Evolutionary conservation across 1,284 basidiomycete species (phyloP).

Genomic region (Tylopilus sp.): DNA sequence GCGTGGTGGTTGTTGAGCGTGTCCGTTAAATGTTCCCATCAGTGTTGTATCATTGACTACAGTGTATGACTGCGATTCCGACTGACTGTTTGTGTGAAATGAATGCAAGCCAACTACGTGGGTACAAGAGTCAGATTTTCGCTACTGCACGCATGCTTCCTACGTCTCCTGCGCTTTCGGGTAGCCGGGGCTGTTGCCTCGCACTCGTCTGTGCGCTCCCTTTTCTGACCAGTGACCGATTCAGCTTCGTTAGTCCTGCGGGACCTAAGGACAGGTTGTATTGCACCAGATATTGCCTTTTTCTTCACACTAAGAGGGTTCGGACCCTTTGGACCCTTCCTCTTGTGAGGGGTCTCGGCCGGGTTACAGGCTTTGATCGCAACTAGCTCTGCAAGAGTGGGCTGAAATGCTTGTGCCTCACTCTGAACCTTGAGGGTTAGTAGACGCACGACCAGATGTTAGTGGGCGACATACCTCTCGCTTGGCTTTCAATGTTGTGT

Average conservation of each 20-base stretch:
- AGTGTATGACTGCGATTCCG: background rate
- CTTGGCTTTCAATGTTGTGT: slow-evolving; percentile 69
- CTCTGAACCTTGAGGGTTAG: slow-evolving; percentile 34
- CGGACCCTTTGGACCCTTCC: slow-evolving; percentile 75
- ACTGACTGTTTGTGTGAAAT: background rate
- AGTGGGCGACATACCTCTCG: slow-evolving; percentile 43
- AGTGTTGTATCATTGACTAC: background rate
- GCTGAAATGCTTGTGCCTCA: slow-evolving; percentile 51
- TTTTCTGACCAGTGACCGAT: slow-evolving; percentile 15
- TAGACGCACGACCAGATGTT: background rate
- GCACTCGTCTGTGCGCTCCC: slow-evolving; percentile 20
- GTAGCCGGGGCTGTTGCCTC: background rate
- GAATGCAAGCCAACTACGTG: background rate
- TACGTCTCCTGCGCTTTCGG: slow-evolving; percentile 36
- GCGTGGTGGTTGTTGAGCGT: slow-evolving; percentile 56
- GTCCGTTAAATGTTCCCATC: background rate
- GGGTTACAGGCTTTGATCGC: slow-evolving; percentile 35
- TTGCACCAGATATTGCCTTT: slow-evolving; percentile 46
- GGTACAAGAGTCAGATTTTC: background rate
- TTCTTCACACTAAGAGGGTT: slow-evolving; percentile 94
- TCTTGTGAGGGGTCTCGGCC: slow-evolving; percentile 50
- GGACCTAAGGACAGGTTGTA: background rate
- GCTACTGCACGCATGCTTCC: slow-evolving; percentile 16
- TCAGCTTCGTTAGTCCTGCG: background rate
- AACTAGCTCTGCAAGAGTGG: slow-evolving; percentile 44